Percentiles rank a stretch among this genome's conserved stretches.
Conservation (phyloP, 306 rosid species). For the Castanea sativa region DNA sequence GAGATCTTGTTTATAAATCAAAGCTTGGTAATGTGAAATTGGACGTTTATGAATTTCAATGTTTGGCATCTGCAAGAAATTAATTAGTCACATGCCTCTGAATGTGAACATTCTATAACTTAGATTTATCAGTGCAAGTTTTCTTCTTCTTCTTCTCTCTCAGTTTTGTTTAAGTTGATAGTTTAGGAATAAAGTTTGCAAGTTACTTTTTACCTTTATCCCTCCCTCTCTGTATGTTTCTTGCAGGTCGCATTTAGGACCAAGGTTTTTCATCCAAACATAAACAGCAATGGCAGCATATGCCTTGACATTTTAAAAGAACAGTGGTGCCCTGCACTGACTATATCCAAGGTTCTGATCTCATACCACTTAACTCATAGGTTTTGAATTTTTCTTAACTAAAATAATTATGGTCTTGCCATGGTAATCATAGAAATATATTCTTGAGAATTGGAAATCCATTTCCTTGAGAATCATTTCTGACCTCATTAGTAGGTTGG, state of each 20-base stretch:
- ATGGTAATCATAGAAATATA: neutral
- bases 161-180: neutral
- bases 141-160: neutral
- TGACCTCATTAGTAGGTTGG: neutral
- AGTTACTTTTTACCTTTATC: constrained; percentile 4
- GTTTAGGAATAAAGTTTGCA: neutral
- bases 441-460: neutral
- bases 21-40: neutral
- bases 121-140: neutral
- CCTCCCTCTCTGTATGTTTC: neutral
- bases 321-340: constrained; percentile 87
- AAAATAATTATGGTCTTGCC: neutral
- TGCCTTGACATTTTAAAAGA: constrained; percentile 88
- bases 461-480: neutral
- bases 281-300: constrained; percentile 89
- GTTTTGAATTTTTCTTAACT: neutral
- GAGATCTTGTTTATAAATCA: neutral
- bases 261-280: constrained; percentile 83
- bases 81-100: constrained; percentile 2
- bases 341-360: constrained; percentile 67
- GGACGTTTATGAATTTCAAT: neutral
- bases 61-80: neutral
- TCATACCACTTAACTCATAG: neutral
- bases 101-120: neutral
- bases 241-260: constrained; percentile 85